Percentiles rank a stretch among this genome's conserved stretches.
These are phyloP conservation scores for Clarireedia paspali DNA, from an alignment of 2,329 filamentous ascomycete genomes.

Conservation along the genomic window DNA sequence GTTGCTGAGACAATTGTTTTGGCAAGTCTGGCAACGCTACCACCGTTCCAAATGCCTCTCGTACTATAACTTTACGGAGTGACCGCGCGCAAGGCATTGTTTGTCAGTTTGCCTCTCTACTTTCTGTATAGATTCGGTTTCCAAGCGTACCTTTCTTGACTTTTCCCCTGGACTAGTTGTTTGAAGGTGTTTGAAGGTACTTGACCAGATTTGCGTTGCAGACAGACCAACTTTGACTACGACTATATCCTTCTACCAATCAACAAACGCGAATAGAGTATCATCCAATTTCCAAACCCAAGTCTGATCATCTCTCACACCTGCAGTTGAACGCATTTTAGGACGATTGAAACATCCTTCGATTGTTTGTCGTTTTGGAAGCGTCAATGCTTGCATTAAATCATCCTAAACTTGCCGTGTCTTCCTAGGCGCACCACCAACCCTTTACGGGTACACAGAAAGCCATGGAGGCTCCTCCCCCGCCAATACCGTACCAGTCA, in stretches of 20 bases:
- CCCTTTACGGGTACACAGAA: conserved; percentile 13
- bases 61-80: not conserved
- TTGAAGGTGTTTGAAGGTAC: not conserved
- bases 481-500: conserved; percentile 22
- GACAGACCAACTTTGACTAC: not conserved
- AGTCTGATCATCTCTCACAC: not conserved
- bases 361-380: conserved; percentile 14
- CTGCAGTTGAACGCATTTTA: conserved; percentile 6
- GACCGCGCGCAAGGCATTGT: not conserved
- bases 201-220: not conserved
- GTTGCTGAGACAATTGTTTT: not conserved
- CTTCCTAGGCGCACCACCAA: conserved; percentile 10
- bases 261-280: not conserved
- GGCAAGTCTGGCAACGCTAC: not conserved
- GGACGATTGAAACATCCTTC: conserved; percentile 18
- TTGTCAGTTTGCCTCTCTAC: not conserved
- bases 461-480: conserved; percentile 25
- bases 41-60: not conserved
- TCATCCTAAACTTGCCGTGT: conserved; percentile 13
- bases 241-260: not conserved
- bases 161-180: not conserved
- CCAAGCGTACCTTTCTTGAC: not conserved
- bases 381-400: conserved; percentile 22
- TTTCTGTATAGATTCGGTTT: not conserved
- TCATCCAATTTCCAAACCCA: not conserved